Evolutionary conservation across 2,329 filamentous ascomycete genomes (phyloP).

Genomic region (Camillea tinctor): DNA sequence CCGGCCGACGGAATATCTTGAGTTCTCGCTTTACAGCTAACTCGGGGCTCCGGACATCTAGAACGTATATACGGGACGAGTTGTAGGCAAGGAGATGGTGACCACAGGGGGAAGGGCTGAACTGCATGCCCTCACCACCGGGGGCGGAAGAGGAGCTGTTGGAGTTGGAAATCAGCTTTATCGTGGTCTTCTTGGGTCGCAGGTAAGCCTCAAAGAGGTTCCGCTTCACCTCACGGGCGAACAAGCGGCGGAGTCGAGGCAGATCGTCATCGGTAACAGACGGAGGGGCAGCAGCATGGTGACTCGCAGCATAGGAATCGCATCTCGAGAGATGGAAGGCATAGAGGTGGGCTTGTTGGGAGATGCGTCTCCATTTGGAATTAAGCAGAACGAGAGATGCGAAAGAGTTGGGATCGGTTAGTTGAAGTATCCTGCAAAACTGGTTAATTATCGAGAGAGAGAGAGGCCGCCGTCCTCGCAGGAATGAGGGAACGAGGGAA

Average conservation of each 20-base stretch:
- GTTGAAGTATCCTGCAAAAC: slow-evolving; percentile 55
- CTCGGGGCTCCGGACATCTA: slow-evolving; percentile 62
- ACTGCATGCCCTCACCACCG: slow-evolving; percentile 82
- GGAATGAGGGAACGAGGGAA: slow-evolving; percentile 4
- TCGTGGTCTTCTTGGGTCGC: slow-evolving; percentile 65
- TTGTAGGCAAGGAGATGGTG: slow-evolving; percentile 77
- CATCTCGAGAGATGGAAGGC: slow-evolving; percentile 61
- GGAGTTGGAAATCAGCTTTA: slow-evolving; percentile 80
- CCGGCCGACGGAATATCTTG: slow-evolving; percentile 73
- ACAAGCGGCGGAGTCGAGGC: slow-evolving; percentile 60
- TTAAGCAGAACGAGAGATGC: slow-evolving; percentile 66
- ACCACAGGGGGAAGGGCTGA: slow-evolving; percentile 73
- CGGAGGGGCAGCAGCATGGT: slow-evolving; percentile 35
- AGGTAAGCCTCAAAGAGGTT: slow-evolving; percentile 77
- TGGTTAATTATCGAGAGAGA: slow-evolving; percentile 12
- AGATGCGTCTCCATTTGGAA: slow-evolving; percentile 62
- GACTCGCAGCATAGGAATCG: slow-evolving; percentile 55
- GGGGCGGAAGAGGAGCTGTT: slow-evolving; percentile 82
- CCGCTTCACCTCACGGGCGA: slow-evolving; percentile 69
- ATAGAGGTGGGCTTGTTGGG: slow-evolving; percentile 64
- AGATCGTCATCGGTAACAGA: slow-evolving; percentile 50
- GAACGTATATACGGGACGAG: slow-evolving; percentile 78
- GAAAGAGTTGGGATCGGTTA: slow-evolving; percentile 61
- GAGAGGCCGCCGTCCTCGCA: slow-evolving; percentile 1
- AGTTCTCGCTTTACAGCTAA: slow-evolving; percentile 72